Percentiles rank a stretch among this genome's conserved stretches.
Evolutionary conservation across 2,329 filamentous ascomycete species (phyloP).

Genomic region (Aspergillus melleus): DNA sequence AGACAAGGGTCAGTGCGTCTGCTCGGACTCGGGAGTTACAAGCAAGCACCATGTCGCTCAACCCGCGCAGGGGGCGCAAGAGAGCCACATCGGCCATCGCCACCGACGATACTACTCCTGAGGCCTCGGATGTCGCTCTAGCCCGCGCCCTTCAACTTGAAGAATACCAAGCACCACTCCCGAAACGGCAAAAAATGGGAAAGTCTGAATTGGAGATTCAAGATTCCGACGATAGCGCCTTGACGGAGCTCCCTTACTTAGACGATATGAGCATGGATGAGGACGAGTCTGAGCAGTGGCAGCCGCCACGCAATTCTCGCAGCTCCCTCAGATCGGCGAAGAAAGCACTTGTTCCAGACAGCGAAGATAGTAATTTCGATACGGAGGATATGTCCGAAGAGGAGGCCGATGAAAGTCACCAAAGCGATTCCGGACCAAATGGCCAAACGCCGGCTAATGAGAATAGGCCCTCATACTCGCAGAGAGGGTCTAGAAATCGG

Average conservation of each 20-base stretch:
- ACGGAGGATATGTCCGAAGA: slow-evolving; percentile 15
- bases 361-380: slow-evolving; percentile 12
- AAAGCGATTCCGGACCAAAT: slow-evolving; percentile 13
- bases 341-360: slow-evolving; percentile 13
- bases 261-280: slow-evolving; percentile 5
- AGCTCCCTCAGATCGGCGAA: slow-evolving; percentile 11
- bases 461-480: slow-evolving; percentile 12
- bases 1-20: slow-evolving; percentile 43
- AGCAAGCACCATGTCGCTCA: slow-evolving; percentile 47
- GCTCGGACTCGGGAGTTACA: slow-evolving; percentile 49
- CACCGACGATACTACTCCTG: slow-evolving; percentile 34
- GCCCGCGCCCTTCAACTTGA: slow-evolving; percentile 60
- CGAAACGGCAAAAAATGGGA: slow-evolving; percentile 38
- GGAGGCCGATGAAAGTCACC: slow-evolving; percentile 18
- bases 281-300: slow-evolving; percentile 18
- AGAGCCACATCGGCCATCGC: slow-evolving; percentile 46
- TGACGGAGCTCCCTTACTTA: slow-evolving; percentile 13
- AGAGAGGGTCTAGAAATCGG: slow-evolving; percentile 5
- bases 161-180: slow-evolving; percentile 44
- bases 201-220: slow-evolving; percentile 18
- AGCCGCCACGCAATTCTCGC: slow-evolving; percentile 14
- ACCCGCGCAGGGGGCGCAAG: slow-evolving; percentile 41
- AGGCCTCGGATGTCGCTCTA: slow-evolving; percentile 51
- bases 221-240: slow-evolving; percentile 24
- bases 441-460: slow-evolving; percentile 17